phyloP scores from a whole-genome alignment of 495 filamentous ascomycete species.

The Friedmanniomyces simplex region DNA sequence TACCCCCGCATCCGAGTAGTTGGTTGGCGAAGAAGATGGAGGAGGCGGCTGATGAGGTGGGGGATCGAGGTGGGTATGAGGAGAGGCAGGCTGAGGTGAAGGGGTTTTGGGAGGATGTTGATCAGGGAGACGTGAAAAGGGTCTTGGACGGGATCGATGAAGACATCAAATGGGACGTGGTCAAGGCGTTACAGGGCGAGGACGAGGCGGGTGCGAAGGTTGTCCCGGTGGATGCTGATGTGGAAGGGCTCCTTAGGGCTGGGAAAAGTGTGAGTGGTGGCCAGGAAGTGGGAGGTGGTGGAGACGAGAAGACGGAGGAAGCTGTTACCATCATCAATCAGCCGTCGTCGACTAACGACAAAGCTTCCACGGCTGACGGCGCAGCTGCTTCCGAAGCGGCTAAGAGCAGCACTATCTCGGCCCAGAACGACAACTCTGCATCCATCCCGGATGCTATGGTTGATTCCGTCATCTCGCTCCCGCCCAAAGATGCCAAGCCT shows the following conservation, averaged over 20 bases:
- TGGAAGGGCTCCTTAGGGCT: constrained; percentile 4
- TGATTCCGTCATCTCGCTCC: constrained; percentile 1
- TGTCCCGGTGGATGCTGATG: constrained; percentile 23
- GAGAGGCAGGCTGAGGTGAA: constrained; percentile 64
- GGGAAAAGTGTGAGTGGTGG: not conserved
- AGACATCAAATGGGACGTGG: constrained; percentile 32
- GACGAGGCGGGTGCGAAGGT: constrained; percentile 19
- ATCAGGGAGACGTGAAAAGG: constrained; percentile 64
- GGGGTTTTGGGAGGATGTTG: constrained; percentile 68
- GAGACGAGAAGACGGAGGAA: constrained; percentile 11
- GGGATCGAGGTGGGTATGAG: constrained; percentile 55
- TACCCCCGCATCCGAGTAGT: constrained; percentile 82
- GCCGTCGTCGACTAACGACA: no score
- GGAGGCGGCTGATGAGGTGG: constrained; percentile 58
- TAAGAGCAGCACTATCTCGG: not conserved
- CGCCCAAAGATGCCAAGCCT: no score
- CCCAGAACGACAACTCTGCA: constrained; percentile 1
- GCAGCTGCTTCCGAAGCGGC: not conserved
- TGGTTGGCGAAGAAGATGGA: constrained; percentile 70
- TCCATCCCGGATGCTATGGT: not conserved
- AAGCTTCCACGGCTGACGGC: not conserved
- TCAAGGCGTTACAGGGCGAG: constrained; percentile 32
- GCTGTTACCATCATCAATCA: no score
- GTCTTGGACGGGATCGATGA: constrained; percentile 50
- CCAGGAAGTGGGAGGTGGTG: not conserved